A percentile compares a stretch with the other conserved stretches of the same genome.
Conservation (phyloP, 768 basidiomycete species). For the Rhodotorula toruloides region DNA sequence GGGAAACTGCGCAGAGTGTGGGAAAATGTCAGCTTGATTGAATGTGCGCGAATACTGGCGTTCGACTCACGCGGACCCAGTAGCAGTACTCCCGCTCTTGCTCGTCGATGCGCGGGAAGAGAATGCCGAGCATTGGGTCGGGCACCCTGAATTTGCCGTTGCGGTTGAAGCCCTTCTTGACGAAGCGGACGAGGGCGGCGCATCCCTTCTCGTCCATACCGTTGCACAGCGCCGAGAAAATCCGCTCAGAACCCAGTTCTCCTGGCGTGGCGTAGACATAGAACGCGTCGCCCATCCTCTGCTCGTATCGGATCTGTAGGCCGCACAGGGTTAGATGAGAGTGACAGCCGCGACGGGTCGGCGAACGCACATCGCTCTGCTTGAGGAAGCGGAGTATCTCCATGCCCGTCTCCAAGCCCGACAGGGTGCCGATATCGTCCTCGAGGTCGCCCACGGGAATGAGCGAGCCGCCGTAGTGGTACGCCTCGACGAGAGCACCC, state of each 20-base stretch:
- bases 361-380: conserved; percentile 58
- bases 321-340: not conserved
- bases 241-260: conserved; percentile 8
- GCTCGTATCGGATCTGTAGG: conserved; percentile 30
- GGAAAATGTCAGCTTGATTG: not conserved
- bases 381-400: conserved; percentile 82
- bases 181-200: conserved; percentile 78
- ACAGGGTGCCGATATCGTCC: conserved; percentile 59
- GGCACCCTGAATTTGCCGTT: conserved; percentile 8
- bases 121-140: conserved; percentile 35
- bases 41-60: not conserved
- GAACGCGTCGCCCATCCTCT: conserved; percentile 30
- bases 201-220: conserved; percentile 66
- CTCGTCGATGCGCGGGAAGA: conserved; percentile 43
- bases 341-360: not conserved
- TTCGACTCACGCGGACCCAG: conserved; percentile 67
- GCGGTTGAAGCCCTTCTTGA: conserved; percentile 54
- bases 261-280: conserved; percentile 20
- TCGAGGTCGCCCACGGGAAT: conserved; percentile 61
- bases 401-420: conserved; percentile 68
- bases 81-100: conserved; percentile 67
- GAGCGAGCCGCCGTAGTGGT: conserved; percentile 85
- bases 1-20: conserved; percentile 58
- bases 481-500: conserved; percentile 56
- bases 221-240: conserved; percentile 77